These are phyloP conservation scores for Aristolochia fimbriata DNA, from an alignment of 164 flowering plant species.

Conservation along the genomic window DNA sequence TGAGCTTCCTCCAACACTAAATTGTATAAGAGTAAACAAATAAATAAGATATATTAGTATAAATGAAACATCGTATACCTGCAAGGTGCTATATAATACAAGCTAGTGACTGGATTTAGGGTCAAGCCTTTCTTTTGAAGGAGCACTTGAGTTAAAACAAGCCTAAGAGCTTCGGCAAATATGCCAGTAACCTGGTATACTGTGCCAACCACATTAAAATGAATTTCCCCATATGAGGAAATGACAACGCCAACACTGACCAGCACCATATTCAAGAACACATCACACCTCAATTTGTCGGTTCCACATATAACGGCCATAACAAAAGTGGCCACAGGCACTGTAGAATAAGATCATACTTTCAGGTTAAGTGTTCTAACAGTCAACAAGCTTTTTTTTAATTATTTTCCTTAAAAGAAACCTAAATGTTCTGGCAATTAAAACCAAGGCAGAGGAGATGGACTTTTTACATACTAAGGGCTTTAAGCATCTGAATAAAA, in stretches of 20 bases:
- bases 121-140: conserved; percentile 96
- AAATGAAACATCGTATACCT: conserved; percentile 35
- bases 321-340: conserved; percentile 97
- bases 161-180: conserved; percentile 96
- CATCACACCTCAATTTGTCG: conserved; percentile 84
- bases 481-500: conserved; percentile 99
- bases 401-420: too few species aligned
- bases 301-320: conserved; percentile 98
- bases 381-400: too few species aligned
- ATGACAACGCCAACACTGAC: conserved; percentile 96
- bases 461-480: conserved; percentile 63
- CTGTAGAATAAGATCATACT: conserved; percentile 29
- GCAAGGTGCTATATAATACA: conserved; percentile 99
- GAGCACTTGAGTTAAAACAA: conserved; percentile 96
- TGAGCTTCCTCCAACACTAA: conserved; percentile 4
- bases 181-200: conserved; percentile 95
- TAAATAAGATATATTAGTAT: background rate
- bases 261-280: conserved; percentile 91
- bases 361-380: background rate
- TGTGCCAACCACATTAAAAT: conserved; percentile 93
- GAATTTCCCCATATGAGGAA: conserved; percentile 97
- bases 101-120: conserved; percentile 86
- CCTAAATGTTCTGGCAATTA: too few species aligned
- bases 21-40: background rate
- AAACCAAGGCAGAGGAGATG: background rate